Evolutionary conservation across 768 basidiomycete species (phyloP).

Genomic region (Boletus barrowsii): DNA sequence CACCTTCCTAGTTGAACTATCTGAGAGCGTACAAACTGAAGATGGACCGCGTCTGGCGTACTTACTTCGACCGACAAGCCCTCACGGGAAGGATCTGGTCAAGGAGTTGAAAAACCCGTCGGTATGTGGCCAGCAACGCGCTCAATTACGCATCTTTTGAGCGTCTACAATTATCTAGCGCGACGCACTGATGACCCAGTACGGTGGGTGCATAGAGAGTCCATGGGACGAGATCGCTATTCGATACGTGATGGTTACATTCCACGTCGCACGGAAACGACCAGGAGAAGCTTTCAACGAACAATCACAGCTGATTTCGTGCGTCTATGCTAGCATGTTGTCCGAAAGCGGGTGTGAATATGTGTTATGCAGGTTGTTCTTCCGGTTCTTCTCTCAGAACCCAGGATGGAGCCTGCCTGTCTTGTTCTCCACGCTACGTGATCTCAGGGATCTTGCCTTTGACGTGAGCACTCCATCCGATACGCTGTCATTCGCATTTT

Average conservation of each 20-base stretch:
- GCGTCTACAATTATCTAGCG: slow-evolving; percentile 21
- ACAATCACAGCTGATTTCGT: slow-evolving; percentile 74
- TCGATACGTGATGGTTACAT: slow-evolving; percentile 75
- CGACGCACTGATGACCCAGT: slow-evolving; percentile 18
- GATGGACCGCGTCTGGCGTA: slow-evolving; percentile 71
- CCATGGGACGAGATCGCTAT: slow-evolving; percentile 90
- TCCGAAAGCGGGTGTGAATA: not conserved
- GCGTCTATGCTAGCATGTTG: slow-evolving; percentile 32
- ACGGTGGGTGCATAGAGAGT: slow-evolving; percentile 59
- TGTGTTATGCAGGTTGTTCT: slow-evolving; percentile 54
- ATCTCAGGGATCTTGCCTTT: slow-evolving; percentile 80
- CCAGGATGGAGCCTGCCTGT: slow-evolving; percentile 86
- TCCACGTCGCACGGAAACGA: slow-evolving; percentile 64
- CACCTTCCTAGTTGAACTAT: slow-evolving; percentile 56
- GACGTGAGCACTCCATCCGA: slow-evolving; percentile 50
- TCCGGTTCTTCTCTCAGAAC: slow-evolving; percentile 75
- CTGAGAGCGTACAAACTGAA: slow-evolving; percentile 56
- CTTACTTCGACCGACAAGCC: slow-evolving; percentile 71
- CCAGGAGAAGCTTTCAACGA: slow-evolving; percentile 77
- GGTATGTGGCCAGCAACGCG: slow-evolving; percentile 28
- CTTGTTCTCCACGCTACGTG: slow-evolving; percentile 75
- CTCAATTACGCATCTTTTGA: not conserved
- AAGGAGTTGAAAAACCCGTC: slow-evolving; percentile 65
- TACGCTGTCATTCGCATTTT: not conserved
- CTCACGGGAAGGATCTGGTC: slow-evolving; percentile 72